Evolutionary conservation across 306 rosid species (phyloP).

Genomic region (Dryas octopetala): DNA sequence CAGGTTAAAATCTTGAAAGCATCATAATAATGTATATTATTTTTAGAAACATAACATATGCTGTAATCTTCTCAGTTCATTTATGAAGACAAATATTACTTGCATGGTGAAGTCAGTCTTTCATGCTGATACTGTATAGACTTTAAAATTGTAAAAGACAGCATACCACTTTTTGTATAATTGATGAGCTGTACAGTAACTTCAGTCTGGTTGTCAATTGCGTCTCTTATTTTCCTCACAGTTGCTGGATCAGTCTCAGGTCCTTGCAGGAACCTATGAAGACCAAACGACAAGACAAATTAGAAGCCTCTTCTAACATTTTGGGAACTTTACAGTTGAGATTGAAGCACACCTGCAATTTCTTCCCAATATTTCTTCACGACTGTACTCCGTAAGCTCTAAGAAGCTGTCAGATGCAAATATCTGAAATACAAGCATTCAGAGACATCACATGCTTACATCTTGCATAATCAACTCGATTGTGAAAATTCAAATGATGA

Average conservation of each 20-base stretch:
- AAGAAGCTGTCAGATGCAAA: slow-evolving; percentile 98
- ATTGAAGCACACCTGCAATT: slow-evolving; percentile 72
- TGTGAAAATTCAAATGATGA: slow-evolving; percentile 6
- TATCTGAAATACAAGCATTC: slow-evolving; percentile 53
- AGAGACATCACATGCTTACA: slow-evolving; percentile 11
- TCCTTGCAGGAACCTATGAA: slow-evolving; percentile 85
- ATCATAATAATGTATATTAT: too few relatives aligned
- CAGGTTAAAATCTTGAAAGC: not conserved
- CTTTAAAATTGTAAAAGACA: slow-evolving; percentile 2
- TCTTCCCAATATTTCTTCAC: slow-evolving; percentile 97
- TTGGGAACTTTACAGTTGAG: not conserved
- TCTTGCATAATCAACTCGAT: slow-evolving; percentile 9
- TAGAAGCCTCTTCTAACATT: not conserved
- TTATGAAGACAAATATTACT: not conserved
- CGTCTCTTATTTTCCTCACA: slow-evolving; percentile 82
- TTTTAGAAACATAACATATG: too few relatives aligned
- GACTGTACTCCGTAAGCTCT: slow-evolving; percentile 92
- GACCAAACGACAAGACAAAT: slow-evolving; percentile 21
- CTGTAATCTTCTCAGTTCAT: too few relatives aligned
- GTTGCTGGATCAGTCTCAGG: slow-evolving; percentile 95
- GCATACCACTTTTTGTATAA: slow-evolving; percentile 81
- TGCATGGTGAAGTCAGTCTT: not conserved
- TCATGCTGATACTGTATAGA: not conserved
- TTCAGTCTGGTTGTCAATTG: slow-evolving; percentile 85
- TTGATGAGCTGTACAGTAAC: slow-evolving; percentile 95